Conservation (phyloP, 352 stramenopile genomes). For the Phytopythium delawarense region DNA sequence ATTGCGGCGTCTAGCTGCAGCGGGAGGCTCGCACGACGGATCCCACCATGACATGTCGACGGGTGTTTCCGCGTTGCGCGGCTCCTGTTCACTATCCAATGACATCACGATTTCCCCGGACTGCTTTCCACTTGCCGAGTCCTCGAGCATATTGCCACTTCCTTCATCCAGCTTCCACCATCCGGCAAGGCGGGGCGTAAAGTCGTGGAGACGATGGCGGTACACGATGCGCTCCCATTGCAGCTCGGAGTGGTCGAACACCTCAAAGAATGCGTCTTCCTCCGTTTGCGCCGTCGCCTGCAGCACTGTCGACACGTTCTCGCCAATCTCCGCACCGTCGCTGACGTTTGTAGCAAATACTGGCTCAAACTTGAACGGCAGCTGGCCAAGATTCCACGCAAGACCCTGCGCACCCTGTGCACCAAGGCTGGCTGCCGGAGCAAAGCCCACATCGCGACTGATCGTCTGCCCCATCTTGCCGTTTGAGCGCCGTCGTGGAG, state of each 20-base stretch:
- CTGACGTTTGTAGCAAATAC: not conserved
- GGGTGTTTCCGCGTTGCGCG: no score
- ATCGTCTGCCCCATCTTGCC: not conserved
- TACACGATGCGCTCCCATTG: slow-evolving; percentile 55
- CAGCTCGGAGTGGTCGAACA: slow-evolving; percentile 47
- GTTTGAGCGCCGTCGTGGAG: not conserved
- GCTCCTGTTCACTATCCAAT: not conserved
- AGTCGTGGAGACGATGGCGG: slow-evolving; percentile 57
- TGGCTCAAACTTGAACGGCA: slow-evolving; percentile 46
- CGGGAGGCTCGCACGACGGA: slow-evolving; percentile 18
- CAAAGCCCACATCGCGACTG: slow-evolving; percentile 5
- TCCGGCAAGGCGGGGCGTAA: slow-evolving; percentile 35
- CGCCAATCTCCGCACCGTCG: not conserved
- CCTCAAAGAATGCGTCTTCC: slow-evolving; percentile 41
- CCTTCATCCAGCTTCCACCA: slow-evolving; percentile 71
- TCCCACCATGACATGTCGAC: slow-evolving; percentile 17
- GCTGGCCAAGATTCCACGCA: slow-evolving; percentile 71
- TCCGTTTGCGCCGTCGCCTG: slow-evolving; percentile 20
- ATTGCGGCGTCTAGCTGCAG: slow-evolving; percentile 21
- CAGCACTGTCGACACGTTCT: slow-evolving; percentile 28
- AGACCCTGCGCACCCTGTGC: slow-evolving; percentile 53
- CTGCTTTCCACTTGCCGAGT: slow-evolving; percentile 30
- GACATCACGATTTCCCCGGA: not conserved
- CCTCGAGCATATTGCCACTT: slow-evolving; percentile 24
- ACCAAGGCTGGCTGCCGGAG: slow-evolving; percentile 37